phyloP scores from a whole-genome alignment of 1,284 basidiomycete genomes.

The Malassezia sp. region DNA sequence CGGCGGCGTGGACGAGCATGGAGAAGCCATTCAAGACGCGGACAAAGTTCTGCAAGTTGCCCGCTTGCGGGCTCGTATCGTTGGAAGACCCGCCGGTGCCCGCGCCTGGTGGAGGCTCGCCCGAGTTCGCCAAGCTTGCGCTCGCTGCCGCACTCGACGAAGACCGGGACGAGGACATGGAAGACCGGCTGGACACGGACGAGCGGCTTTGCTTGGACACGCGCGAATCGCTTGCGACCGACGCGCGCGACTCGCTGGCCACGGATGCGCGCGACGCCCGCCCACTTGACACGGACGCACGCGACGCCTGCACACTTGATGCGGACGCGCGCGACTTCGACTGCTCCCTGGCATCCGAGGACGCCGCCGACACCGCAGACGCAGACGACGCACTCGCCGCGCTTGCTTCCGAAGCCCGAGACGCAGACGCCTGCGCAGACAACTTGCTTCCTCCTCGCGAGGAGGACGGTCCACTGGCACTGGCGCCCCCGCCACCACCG shows the following conservation, averaged over 20 bases:
- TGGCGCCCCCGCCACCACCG: constrained; percentile 10
- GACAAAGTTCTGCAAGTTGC: constrained; percentile 39
- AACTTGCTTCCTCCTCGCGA: neutral
- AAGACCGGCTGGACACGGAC: constrained; percentile 6
- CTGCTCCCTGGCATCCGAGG: constrained; percentile 12
- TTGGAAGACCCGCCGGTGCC: constrained; percentile 11
- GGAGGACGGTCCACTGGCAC: constrained; percentile 8
- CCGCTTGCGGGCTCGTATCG: constrained; percentile 3
- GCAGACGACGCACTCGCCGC: constrained; percentile 18
- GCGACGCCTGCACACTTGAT: neutral
- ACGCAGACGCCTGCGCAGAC: constrained; percentile 19
- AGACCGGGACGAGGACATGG: neutral
- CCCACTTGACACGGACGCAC: constrained; percentile 6
- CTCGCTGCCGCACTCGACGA: neutral
- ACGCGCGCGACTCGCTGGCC: too few relatives aligned
- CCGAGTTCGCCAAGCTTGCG: neutral
- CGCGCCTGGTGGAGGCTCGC: neutral
- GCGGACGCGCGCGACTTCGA: constrained; percentile 6
- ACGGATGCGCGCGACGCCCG: constrained; percentile 11
- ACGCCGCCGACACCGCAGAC: constrained; percentile 21
- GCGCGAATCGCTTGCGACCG: constrained; percentile 19
- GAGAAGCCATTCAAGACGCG: constrained; percentile 34
- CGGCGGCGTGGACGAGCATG: constrained; percentile 30
- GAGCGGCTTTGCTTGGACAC: constrained; percentile 6
- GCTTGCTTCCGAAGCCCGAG: constrained; percentile 20